Conservation (phyloP, 371 early-diverging fungal species). For the Zopfochytrium polystomum region DNA sequence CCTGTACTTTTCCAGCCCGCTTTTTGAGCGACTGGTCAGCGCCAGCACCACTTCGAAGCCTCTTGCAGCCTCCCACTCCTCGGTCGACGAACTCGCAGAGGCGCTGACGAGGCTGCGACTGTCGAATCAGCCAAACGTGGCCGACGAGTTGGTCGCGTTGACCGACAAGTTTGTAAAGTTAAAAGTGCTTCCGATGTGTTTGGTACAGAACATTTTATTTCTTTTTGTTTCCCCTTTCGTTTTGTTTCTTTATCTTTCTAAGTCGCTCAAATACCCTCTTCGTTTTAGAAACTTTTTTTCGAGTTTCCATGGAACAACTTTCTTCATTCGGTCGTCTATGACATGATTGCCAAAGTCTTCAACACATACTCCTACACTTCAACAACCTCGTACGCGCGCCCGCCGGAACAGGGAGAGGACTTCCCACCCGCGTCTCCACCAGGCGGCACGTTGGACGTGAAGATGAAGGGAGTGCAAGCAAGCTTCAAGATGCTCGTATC, state of each 20-base stretch:
- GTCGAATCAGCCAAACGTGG: conserved; percentile 30
- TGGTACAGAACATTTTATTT: conserved; percentile 27
- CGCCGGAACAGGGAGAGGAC: conserved; percentile 19
- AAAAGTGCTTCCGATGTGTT: conserved; percentile 43
- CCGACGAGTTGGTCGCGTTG: conserved; percentile 42
- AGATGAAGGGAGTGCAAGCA: conserved; percentile 41
- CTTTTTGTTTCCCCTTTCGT: background rate
- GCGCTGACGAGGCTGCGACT: too few relatives aligned
- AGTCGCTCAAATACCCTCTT: conserved; percentile 94
- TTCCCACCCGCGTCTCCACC: conserved; percentile 44
- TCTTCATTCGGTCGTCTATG: too few relatives aligned
- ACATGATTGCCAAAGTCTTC: too few relatives aligned
- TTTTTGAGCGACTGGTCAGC: conserved; percentile 48
- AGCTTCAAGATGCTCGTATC: conserved; percentile 60
- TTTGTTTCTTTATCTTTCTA: conserved; percentile 69
- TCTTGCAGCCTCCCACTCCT: background rate
- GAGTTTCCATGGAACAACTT: too few relatives aligned
- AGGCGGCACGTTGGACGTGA: conserved; percentile 28
- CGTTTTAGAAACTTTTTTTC: too few relatives aligned
- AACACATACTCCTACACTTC: conserved; percentile 65
- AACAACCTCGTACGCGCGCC: conserved; percentile 31
- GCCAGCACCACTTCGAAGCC: background rate
- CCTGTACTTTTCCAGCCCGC: conserved; percentile 49
- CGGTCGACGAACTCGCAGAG: conserved; percentile 4
- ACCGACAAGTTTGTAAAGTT: conserved; percentile 41